These are phyloP conservation scores for Dactylorhiza incarnata DNA, from an alignment of 106 monocot species.

Conservation along the genomic window DNA sequence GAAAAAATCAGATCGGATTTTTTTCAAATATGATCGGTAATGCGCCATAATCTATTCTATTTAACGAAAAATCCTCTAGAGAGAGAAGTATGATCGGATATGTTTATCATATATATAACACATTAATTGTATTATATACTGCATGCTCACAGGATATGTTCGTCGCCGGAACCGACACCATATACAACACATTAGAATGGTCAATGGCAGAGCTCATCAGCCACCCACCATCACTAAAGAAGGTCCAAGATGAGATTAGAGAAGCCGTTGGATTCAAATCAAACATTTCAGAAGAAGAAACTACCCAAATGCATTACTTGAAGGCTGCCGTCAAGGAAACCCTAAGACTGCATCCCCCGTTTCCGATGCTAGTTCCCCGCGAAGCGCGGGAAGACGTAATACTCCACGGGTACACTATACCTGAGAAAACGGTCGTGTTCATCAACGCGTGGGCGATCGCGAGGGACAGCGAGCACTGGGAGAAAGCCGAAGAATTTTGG, in stretches of 20 bases:
- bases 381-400: background rate
- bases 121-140: too few relatives aligned
- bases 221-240: background rate
- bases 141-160: slow-evolving; percentile 2
- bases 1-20: too few relatives aligned
- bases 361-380: slow-evolving; percentile 19
- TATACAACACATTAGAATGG: slow-evolving; percentile 5
- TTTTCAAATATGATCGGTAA: too few relatives aligned
- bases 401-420: slow-evolving; percentile 19
- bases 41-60: too few relatives aligned
- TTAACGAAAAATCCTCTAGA: too few relatives aligned
- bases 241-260: slow-evolving; percentile 14
- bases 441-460: slow-evolving; percentile 36
- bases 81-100: too few relatives aligned
- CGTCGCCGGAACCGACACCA: slow-evolving; percentile 5
- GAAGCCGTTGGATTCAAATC: background rate
- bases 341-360: slow-evolving; percentile 26
- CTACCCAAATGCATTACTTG: slow-evolving; percentile 9
- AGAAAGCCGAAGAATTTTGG: slow-evolving; percentile 13
- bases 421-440: slow-evolving; percentile 10
- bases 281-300: background rate
- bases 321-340: slow-evolving; percentile 30
- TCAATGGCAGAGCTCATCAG: slow-evolving; percentile 10
- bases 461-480: slow-evolving; percentile 28
- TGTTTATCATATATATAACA: too few relatives aligned